phyloP scores from a whole-genome alignment of 2,329 filamentous ascomycete species.

The Torrubiella hemipterigena region DNA sequence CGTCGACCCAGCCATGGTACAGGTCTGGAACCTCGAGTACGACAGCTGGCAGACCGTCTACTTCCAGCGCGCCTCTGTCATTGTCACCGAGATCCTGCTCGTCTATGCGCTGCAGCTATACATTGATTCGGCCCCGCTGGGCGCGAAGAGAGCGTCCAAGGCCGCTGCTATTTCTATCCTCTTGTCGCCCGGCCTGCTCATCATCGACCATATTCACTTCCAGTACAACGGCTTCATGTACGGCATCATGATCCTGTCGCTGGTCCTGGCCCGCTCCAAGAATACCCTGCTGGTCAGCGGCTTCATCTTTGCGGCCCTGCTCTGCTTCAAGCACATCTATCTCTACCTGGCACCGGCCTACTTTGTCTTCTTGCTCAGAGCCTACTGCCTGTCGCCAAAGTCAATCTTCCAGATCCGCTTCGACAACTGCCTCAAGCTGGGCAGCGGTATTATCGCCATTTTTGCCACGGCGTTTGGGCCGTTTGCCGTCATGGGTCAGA shows the following conservation, averaged over 20 bases:
- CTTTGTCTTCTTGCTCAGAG: slow-evolving; percentile 82
- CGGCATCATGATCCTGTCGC: slow-evolving; percentile 74
- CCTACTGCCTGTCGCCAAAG: slow-evolving; percentile 72
- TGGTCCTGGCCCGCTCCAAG: slow-evolving; percentile 67
- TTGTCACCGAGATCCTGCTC: slow-evolving; percentile 72
- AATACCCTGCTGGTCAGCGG: slow-evolving; percentile 69
- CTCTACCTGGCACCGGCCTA: slow-evolving; percentile 93
- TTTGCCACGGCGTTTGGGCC: slow-evolving; percentile 80
- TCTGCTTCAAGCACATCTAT: slow-evolving; percentile 98
- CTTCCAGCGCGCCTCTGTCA: slow-evolving; percentile 85
- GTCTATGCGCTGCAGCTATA: slow-evolving; percentile 74
- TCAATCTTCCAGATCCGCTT: slow-evolving; percentile 67
- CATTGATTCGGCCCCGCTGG: slow-evolving; percentile 55
- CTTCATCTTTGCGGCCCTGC: slow-evolving; percentile 66
- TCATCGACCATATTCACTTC: slow-evolving; percentile 98
- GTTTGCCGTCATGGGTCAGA: slow-evolving; percentile 69
- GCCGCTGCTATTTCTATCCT: slow-evolving; percentile 80
- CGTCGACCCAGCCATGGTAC: slow-evolving; percentile 70
- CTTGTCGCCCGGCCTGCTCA: slow-evolving; percentile 82
- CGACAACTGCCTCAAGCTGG: slow-evolving; percentile 74
- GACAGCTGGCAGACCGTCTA: slow-evolving; percentile 89
- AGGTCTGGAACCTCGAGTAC: slow-evolving; percentile 69
- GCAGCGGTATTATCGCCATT: slow-evolving; percentile 55
- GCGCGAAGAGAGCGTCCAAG: slow-evolving; percentile 65
- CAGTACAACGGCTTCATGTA: slow-evolving; percentile 99